Base-by-base conservation (phyloP, 345 rosid genomes). In the Litchi chinensis region DNA sequence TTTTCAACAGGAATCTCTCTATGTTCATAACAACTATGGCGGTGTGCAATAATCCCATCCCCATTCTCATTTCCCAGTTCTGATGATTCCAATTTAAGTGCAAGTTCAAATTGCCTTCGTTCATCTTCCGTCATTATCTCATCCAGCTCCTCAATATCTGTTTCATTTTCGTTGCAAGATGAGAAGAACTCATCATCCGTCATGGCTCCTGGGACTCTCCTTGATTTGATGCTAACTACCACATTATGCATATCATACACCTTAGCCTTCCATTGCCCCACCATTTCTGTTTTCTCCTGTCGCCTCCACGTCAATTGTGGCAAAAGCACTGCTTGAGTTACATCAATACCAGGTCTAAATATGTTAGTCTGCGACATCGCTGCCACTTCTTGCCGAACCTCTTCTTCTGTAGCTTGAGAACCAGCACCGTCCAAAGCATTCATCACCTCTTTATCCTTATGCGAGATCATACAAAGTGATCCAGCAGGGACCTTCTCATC, bases 241-340 rank as follows among this genome's bases (percentile, higher is more conserved):
- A 96, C 99, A 88, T 93, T 96, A 79, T 94, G 93, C 99, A 96
- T 94, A 69, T 96, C 99, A 82, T 96, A 96, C 60, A 96, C 97
- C 87, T 94, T 96, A 24, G 93, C 96, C 84, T 86, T 94, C 99
- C 99, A 96, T 57, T 85, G 66, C 21, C 98, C 97, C 77, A 96
- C 97, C 87, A 88, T 86, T 83, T 96, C 99, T 48, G 87, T 89
- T 89, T 90, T 96, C 89, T 91, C 98, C 77, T 93, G 98, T 37
- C 97, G 88, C 83, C 98, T 91, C 99, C 99, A 96, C 21, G 96
- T 96, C 84, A 85, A 56, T 84, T 94, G 98, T 8, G 98, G 99
- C 77, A 91, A 77, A 22, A 96, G 88, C 77, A 93, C 94, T n/a
- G 99, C 98, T 79, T 93, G 86, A 3, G 97, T 94, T 65, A 96